These are phyloP conservation scores for Strigomonas culicis DNA, from an alignment of 208 protist species.

Conservation along the genomic window DNA sequence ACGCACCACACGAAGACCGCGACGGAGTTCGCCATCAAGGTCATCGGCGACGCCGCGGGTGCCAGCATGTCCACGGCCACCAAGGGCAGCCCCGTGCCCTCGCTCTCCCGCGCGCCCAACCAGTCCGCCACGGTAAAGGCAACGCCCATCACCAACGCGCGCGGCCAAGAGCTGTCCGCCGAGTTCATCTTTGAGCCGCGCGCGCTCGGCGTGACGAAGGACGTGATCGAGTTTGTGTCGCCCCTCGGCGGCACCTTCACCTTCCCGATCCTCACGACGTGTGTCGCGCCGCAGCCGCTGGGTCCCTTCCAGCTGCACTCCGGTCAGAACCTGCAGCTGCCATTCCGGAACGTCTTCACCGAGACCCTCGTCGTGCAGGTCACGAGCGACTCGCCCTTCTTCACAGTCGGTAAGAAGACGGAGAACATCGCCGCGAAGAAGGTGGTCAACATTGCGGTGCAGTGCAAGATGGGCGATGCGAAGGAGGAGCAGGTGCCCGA, in stretches of 20 bases:
- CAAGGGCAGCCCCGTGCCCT: slow-evolving; percentile 17
- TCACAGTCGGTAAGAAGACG: slow-evolving; percentile 77
- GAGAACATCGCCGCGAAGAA: slow-evolving; percentile 87
- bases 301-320: slow-evolving; percentile 85
- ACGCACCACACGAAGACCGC: slow-evolving; percentile 56
- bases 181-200: slow-evolving; percentile 94
- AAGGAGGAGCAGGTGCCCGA: slow-evolving; percentile 16
- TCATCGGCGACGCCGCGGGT: slow-evolving; percentile 32
- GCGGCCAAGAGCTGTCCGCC: slow-evolving; percentile 87
- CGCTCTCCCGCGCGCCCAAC: slow-evolving; percentile 12
- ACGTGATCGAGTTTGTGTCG: slow-evolving; percentile 83
- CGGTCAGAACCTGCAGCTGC: slow-evolving; percentile 58
- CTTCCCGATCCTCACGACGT: slow-evolving; percentile 88
- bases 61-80: slow-evolving; percentile 19
- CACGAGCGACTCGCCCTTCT: slow-evolving; percentile 76
- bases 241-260: slow-evolving; percentile 86
- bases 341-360: slow-evolving; percentile 95
- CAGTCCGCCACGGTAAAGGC: slow-evolving; percentile 3
- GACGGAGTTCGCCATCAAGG: slow-evolving; percentile 83
- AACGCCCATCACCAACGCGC: not conserved
- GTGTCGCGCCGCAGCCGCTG: slow-evolving; percentile 88
- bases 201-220: slow-evolving; percentile 67
- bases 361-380: slow-evolving; percentile 75
- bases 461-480: slow-evolving; percentile 54
- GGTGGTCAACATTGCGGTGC: slow-evolving; percentile 57